Conservation (phyloP, 2,329 filamentous ascomycete genomes). For the Hypoxylon sp. region DNA sequence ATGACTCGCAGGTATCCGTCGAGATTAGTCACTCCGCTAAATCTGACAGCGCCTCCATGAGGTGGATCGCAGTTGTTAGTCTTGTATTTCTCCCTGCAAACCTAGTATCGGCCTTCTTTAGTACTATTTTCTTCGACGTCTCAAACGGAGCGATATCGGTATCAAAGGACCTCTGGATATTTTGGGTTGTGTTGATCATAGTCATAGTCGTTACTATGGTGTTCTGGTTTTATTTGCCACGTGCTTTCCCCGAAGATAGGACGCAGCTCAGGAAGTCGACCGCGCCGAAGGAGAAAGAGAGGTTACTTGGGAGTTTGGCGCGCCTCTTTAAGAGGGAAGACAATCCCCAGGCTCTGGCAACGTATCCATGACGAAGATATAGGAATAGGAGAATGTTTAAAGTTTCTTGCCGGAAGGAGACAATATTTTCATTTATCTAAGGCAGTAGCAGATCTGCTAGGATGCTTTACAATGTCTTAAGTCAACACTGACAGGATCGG, state of each 20-base stretch:
- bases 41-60: slow-evolving; percentile 22
- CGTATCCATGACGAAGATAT: not conserved
- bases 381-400: not conserved
- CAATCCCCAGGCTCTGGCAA: not conserved
- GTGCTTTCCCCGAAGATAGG: not conserved
- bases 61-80: slow-evolving; percentile 26
- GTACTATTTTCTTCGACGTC: slow-evolving; percentile 15
- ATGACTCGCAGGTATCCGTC: slow-evolving; percentile 20
- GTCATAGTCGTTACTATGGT: slow-evolving; percentile 12
- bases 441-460: no score
- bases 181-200: slow-evolving; percentile 11
- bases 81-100: slow-evolving; percentile 26
- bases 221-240: slow-evolving; percentile 19
- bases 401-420: not conserved
- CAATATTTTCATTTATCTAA: no score
- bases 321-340: no score
- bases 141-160: slow-evolving; percentile 9
- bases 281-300: not conserved
- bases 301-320: not conserved
- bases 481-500: no score
- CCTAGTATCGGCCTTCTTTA: slow-evolving; percentile 22
- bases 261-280: not conserved
- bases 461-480: no score
- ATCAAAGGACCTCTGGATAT: slow-evolving; percentile 24
- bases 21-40: slow-evolving; percentile 22